Evolutionary conservation across 2,329 filamentous ascomycete genomes (phyloP), one percentile per base, ranked within the genome.

Genomic region (Colletotrichum higginsianum): DNA sequence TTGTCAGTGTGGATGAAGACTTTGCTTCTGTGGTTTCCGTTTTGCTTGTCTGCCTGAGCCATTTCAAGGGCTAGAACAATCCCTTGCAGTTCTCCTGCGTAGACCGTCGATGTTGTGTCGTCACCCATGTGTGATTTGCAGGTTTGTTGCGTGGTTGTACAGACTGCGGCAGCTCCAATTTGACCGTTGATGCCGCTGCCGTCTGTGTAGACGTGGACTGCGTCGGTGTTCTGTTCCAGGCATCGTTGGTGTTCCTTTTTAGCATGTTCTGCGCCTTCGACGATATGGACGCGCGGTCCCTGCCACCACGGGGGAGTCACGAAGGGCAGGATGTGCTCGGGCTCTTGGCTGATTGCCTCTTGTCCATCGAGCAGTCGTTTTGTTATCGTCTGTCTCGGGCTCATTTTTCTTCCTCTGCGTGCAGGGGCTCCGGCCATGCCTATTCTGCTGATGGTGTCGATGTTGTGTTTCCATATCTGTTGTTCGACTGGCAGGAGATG

Each of bases 151-250:
- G 21, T 42, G 13, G 61, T 64, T 55, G 21, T 53, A n/a, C 16
- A 52, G 30, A 64, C 50, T 35, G 38, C 9, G 3, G 61, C 50
- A 5, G 61, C 61, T 23, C 61, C 23, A 12, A 64, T 35, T 18
- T 69, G 56, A 42, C 66, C 57, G 50, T 73, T 61, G 38, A 73
- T 73, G 42, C 66, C 44, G 55, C 64, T 71, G 23, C 67, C 50
- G 35, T 71, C 67, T 21, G 56, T 73, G 35, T 71, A 73, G 9
- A 67, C 61, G 3, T 61, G n/a, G 15, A 60, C 9, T 47, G 40
- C 40, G n/a, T 44, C 30, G 15, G 23, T 58, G 40, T 7, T 46
- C 12, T 57, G 35, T 53, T 64, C 38, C 2, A 50, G 60, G 15
- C 11, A 52, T 62, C 12, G n/a, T 52, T 52, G 6, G 13, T 62